These are phyloP conservation scores for Aspergillus sp. DNA, from an alignment of 2,329 filamentous ascomycete species.

Conservation along the genomic window DNA sequence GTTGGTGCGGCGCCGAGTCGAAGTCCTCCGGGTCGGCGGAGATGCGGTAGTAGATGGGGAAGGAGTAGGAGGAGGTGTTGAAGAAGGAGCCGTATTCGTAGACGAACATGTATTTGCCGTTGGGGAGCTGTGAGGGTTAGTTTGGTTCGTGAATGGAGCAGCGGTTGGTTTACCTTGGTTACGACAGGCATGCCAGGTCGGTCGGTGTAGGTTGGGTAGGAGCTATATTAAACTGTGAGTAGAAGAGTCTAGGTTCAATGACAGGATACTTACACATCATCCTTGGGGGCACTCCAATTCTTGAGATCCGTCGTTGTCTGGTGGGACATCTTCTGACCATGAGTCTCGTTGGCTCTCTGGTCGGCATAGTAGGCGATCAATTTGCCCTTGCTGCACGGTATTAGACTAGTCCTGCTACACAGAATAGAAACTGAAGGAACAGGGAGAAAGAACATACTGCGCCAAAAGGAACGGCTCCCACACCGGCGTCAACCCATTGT, in stretches of 20 bases:
- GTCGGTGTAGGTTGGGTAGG: constrained; percentile 59
- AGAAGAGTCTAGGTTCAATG: background rate
- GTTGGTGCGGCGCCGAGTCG: constrained; percentile 38
- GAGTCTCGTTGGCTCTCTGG: constrained; percentile 59
- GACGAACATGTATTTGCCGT: constrained; percentile 62
- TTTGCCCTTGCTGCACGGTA: constrained; percentile 45
- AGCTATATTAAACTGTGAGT: constrained; percentile 10
- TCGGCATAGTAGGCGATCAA: constrained; percentile 71
- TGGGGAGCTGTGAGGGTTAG: constrained; percentile 49
- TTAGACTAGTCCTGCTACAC: no score
- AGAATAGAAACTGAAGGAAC: no score
- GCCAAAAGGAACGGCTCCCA: constrained; percentile 70
- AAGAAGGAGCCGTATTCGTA: constrained; percentile 59
- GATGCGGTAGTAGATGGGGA: constrained; percentile 56
- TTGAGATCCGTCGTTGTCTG: constrained; percentile 60
- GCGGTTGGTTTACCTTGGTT: constrained; percentile 30
- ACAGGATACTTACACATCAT: constrained; percentile 49
- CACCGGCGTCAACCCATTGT: constrained; percentile 66
- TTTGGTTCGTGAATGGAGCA: background rate
- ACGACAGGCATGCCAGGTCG: constrained; percentile 70
- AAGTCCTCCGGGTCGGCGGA: constrained; percentile 49
- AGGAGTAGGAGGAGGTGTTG: constrained; percentile 35
- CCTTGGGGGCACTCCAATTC: constrained; percentile 62
- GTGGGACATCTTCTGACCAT: constrained; percentile 70
- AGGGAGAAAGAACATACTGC: constrained; percentile 34